Base-by-base conservation (phyloP, 2,329 filamentous ascomycete genomes). In the Hymenoscyphus fraxineus region DNA sequence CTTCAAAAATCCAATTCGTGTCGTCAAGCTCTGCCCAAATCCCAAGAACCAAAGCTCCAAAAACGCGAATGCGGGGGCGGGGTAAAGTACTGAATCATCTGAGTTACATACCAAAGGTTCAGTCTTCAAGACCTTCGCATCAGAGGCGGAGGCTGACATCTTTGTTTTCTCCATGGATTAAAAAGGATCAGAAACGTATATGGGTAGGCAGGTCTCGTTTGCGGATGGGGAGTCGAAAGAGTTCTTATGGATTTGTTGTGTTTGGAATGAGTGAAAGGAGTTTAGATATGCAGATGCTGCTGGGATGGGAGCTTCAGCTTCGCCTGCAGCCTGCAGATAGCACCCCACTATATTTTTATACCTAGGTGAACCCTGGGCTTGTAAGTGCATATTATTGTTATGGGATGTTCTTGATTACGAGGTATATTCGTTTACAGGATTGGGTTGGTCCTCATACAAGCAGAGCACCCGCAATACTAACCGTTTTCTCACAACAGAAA, bases 121-220 rank as follows among this genome's bases (percentile, higher is more conserved):
- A 22, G 63, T 64, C 59, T 64, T 64, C 3, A 64, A 6, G 27
- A 64, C 63, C 35, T 64, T 64, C 15, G 63, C 63, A 19, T 64
- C 59, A 15, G 59, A 41, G 54, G 58, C 59, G 4, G 63, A 41
- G 54, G 58, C 59, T 9, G 59, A 64, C 63, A 64, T 64, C 13
- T 61, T 64, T 57, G 4, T 57, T 6, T 22, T 1, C 3, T 27
- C 27, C 27, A 27, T 16, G 51, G 41, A 4, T 27, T 5, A 19
- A 51, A n/a, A 12, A 51, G 12, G 19, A 22, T 22, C 2, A 2
- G 7, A 6, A 27, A 27, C 0, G 27, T 27, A 22, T 3, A 1
- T 51, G 1, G n/a, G 19, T n/a, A 35, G 35, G n/a, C n/a, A n/a
- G n/a, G n/a, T n/a, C n/a, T n/a, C 9, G 12, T 16, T n/a, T 2